Evolutionary conservation across 1,139 yeast species (phyloP).

Genomic region (Williopsis jadinii): DNA sequence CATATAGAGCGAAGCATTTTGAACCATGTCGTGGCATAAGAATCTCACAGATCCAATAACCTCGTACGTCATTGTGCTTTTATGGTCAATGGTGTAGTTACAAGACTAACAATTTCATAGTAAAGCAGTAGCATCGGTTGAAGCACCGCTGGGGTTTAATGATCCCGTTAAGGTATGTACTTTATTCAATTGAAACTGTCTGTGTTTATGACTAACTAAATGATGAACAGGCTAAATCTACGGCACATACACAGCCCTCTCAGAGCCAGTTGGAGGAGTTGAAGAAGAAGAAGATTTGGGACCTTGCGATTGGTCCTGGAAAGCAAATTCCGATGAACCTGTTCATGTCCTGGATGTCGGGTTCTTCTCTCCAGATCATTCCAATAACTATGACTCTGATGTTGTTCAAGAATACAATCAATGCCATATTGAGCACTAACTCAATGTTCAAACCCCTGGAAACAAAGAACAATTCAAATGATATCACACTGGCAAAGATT

Average conservation of each 20-base stretch:
- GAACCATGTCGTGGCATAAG: slow-evolving; percentile 9
- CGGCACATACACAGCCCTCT: too few relatives aligned
- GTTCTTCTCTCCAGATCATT: slow-evolving; percentile 81
- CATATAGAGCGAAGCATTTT: background rate
- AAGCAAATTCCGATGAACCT: slow-evolving; percentile 84
- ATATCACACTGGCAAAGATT: slow-evolving; percentile 40
- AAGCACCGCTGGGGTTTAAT: slow-evolving; percentile 9
- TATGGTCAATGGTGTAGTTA: background rate
- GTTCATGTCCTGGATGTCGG: slow-evolving; percentile 90
- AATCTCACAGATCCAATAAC: slow-evolving; percentile 6
- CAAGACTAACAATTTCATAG: background rate
- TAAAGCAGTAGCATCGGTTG: slow-evolving; percentile 3
- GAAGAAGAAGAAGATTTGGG: slow-evolving; percentile 41
- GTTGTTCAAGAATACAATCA: slow-evolving; percentile 73
- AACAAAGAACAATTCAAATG: slow-evolving; percentile 30
- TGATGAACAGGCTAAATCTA: background rate
- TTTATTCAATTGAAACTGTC: background rate
- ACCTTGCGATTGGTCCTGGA: slow-evolving; percentile 75
- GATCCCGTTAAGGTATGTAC: slow-evolving; percentile 5
- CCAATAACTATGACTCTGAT: slow-evolving; percentile 88
- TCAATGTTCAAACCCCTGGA: slow-evolving; percentile 35
- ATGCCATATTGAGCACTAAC: slow-evolving; percentile 57
- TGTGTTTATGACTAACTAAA: slow-evolving; percentile 12
- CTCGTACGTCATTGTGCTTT: slow-evolving; percentile 2
- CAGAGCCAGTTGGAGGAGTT: too few relatives aligned